Base-by-base conservation (phyloP, 352 stramenopile genomes). In the Globisporangium irregulare region DNA sequence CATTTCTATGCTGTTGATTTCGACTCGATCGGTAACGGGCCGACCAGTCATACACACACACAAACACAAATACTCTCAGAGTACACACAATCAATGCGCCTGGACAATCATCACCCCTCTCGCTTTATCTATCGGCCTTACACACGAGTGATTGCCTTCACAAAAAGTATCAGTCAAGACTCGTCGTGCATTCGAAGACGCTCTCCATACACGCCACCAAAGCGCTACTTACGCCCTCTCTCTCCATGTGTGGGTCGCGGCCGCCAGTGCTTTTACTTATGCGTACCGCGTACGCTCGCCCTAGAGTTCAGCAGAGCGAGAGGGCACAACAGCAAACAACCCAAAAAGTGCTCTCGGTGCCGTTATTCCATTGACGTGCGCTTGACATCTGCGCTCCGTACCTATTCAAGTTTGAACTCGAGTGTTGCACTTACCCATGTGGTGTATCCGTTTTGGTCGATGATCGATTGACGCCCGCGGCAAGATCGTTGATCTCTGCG, bases 261-360 rank as follows among this genome's bases (percentile, higher is more conserved):
- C 18, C 18, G 7, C 43, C 43, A 51, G 43, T 51, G 43, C 43
- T 51, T 51, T 51, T 51, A 51, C 43, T 12, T 46, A 0, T 46
- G 38, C 38, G 38, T 46, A 46, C 12, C 12, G 18, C 18, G 43
- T n/a, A 22, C 41, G 15, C 43, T 22, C 43, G 43, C 43, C 24
- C 22, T 46, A 24, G 54, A 59, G 55, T 60, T 43, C 55, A 60
- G 55, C 55, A 25, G 29, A 60, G 55, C 55, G 55, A 60, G 55
- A 60, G 55, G 55, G 55, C 24, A n/a, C 14, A 32, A 32, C 4
- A 32, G 29, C 29, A 32, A 32, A 32, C 29, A 32, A 32, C 4
- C 29, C 29, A 7, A 29, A 29, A 32, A 32, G 29, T 32, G 4
- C 29, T 51, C 43, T 51, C 43, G 43, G 43, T 51, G 18, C 43